Base-by-base conservation (phyloP, 2,329 filamentous ascomycete genomes). In the Neonectria sp. region DNA sequence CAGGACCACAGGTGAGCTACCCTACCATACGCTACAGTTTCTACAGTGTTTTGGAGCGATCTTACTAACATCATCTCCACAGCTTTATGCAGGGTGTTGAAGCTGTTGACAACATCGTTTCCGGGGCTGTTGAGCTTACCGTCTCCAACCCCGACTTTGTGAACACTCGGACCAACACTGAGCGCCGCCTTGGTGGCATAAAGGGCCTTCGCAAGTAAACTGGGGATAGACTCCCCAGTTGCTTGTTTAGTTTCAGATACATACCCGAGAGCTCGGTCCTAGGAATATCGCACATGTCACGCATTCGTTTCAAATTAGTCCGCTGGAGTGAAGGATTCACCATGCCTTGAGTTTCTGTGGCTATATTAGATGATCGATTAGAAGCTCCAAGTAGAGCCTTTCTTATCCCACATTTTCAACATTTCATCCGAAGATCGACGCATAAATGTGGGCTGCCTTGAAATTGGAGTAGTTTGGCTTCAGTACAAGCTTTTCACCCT, bases 121-220 rank as follows among this genome's bases (percentile, higher is more conserved):
- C 92, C 81, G 95, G 95, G 73, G 91, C 93, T 31, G 92, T 95
- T 53, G 95, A 98, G 87, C 86, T 97, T 78, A 97, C 95, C 27
- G 89, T 98, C 79, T 97, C 97, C 88, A 95, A 97, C 86, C 95
- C 95, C 67, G 95, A 97, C 85, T 97, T 97, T 80, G 95, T 98
- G 86, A 98, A 98, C 85, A 82, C 82, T 60, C 90, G 92, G 75
- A 82, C 87, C 80, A 94, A 94, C 86, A 76, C 69, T 43, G 81
- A 82, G 77, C 77, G 77, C 65, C 80, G 81, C 25, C 74, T 82
- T 48, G 84, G 35, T 13, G 31, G 55, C 7, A 60, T 59, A 2
- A 60, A 64, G 9, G 62, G 56, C 9, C 48, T 64, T 13, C 48
- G 48, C 3, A 51, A 17, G 13, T 40, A 40, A 7, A 2, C 15